phyloP scores from a whole-genome alignment of 2,329 filamentous ascomycete species.

The Samsoniella hepiali region DNA sequence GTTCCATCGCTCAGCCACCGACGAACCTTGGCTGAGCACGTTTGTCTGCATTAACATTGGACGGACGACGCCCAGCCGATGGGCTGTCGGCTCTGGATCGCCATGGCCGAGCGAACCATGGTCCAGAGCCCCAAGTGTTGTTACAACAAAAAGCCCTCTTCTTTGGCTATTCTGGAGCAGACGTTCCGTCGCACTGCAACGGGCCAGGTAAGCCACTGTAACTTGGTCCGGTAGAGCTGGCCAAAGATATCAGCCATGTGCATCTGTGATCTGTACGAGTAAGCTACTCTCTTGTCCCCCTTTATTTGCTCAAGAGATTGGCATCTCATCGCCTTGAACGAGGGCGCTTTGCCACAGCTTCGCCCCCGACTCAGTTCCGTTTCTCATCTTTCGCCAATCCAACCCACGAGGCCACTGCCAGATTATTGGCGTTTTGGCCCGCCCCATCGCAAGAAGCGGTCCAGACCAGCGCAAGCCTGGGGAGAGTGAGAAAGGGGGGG shows the following conservation, averaged over 20 bases:
- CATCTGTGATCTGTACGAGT: neutral
- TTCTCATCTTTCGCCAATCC: neutral
- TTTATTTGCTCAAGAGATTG: neutral
- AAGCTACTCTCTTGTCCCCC: neutral
- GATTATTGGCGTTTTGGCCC: neutral
- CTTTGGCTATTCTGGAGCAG: too few species aligned
- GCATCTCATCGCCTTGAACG: neutral
- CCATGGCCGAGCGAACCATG: neutral
- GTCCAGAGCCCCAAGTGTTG: too few species aligned
- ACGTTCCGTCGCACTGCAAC: too few species aligned
- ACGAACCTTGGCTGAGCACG: neutral
- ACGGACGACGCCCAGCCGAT: neutral
- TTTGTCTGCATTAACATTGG: neutral
- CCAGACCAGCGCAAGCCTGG: conserved; percentile 11
- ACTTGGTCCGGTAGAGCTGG: too few species aligned
- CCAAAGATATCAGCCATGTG: too few species aligned
- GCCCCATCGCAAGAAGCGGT: conserved; percentile 4
- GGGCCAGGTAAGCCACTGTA: too few species aligned
- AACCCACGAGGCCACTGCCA: neutral
- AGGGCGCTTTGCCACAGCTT: too few species aligned
- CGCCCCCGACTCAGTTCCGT: too few species aligned
- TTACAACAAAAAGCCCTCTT: too few species aligned
- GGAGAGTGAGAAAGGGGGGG: neutral
- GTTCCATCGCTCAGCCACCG: neutral
- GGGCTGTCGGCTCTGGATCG: neutral